Evolutionary conservation across 495 filamentous ascomycete genomes (phyloP).

Genomic region (Aspergillus wentii): DNA sequence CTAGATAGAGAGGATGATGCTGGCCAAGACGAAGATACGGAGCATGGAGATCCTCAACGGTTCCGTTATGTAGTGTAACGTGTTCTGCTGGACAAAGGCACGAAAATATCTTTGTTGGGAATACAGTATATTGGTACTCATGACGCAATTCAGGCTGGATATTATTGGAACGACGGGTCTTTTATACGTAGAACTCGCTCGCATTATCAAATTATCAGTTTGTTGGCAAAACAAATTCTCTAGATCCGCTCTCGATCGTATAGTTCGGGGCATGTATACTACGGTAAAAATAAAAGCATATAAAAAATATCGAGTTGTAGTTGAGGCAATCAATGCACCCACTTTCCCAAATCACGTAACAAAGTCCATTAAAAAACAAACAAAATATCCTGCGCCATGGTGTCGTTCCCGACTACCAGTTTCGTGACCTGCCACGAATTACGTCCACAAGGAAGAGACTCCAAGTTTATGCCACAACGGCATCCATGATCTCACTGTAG

Average conservation of each 20-base stretch:
- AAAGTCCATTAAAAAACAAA: slow-evolving; percentile 15
- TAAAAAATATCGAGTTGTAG: slow-evolving; percentile 11
- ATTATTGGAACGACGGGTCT: no score
- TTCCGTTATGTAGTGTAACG: no score
- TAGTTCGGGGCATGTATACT: slow-evolving; percentile 26
- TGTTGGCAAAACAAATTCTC: slow-evolving; percentile 13
- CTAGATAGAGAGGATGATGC: no score
- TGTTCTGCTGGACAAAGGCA: no score
- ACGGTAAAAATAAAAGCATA: slow-evolving; percentile 22
- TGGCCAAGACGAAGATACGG: no score
- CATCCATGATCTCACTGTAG: slow-evolving; percentile 44
- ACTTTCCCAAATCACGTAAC: slow-evolving; percentile 9
- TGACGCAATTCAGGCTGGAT: no score
- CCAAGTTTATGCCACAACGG: slow-evolving; percentile 33
- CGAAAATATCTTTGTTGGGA: no score
- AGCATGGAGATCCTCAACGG: no score
- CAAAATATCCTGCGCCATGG: slow-evolving; percentile 27
- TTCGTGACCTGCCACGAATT: slow-evolving; percentile 1
- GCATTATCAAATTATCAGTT: background rate
- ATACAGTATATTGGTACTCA: no score
- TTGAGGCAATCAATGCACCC: slow-evolving; percentile 15
- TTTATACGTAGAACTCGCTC: no score
- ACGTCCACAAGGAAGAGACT: slow-evolving; percentile 8
- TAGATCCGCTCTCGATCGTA: slow-evolving; percentile 23
- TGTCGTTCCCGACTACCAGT: slow-evolving; percentile 15